Base-by-base conservation (phyloP, 495 filamentous ascomycete genomes). In the Beverwykella pulmonaria region DNA sequence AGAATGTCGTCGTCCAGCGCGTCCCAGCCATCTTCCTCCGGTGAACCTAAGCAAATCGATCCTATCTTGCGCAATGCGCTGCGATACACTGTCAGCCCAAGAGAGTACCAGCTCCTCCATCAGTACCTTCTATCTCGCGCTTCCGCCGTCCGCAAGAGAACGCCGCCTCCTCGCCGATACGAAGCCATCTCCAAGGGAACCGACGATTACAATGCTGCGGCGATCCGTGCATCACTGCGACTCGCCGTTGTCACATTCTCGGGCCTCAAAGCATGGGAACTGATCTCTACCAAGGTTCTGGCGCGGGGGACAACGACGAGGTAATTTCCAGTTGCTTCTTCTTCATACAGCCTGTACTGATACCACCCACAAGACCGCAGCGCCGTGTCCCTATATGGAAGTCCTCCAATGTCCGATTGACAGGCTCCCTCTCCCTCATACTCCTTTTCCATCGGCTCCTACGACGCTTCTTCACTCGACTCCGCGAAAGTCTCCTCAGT, bases 401-500 rank as follows among this genome's bases (percentile, higher is more conserved):
- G 61, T 90, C 87, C 1, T 82, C 90, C 0, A 88, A 88, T 53
- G 81, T 95, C 53, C 84, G 93, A 53, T 82, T 96, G 15, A 91
- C 92, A 17, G 77, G 92, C 26, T 92, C 91, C 0, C 80, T 97
- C 30, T 92, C 92, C 50, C 85, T 89, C 12, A 87, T 97, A 52
- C 82, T 98, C 30, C 82, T 98, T 39, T 81, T 96, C 66, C 93
- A 98, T 70, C 86, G 94, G 44, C 81, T 97, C 30, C 85, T 98
- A 12, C 91, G 92, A 78, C 91, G 92, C 61, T 98, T 98, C 79
- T 88, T 98, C 67, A 83, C 84, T 29, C 86, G 90, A 36, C 80
- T 98, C 34, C 88, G 94, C 36, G 82, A 82, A 2, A 90, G 90
- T 59, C 81, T 98, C 26, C 86, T 93, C 57, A 84, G 88, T 6